These are phyloP conservation scores for Psilocybe mexicana DNA, from an alignment of 1,284 basidiomycete species.

Conservation along the genomic window DNA sequence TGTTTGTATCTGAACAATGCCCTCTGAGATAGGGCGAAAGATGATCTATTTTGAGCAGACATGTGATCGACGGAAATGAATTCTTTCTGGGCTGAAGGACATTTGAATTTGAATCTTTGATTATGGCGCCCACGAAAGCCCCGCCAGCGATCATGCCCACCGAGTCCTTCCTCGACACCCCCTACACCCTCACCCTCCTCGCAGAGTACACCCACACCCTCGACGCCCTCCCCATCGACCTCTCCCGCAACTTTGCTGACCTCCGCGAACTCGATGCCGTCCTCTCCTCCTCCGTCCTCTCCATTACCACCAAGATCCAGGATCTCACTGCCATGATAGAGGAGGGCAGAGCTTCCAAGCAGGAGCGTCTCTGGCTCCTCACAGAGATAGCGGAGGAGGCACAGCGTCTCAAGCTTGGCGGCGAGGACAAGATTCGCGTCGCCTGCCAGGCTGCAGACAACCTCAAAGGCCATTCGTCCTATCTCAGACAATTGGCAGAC, in stretches of 20 bases:
- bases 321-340: slow-evolving; percentile 78
- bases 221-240: slow-evolving; percentile 91
- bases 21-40: slow-evolving; percentile 15
- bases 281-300: slow-evolving; percentile 81
- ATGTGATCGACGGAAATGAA: slow-evolving; percentile 11
- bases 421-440: slow-evolving; percentile 98
- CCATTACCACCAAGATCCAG: slow-evolving; percentile 79
- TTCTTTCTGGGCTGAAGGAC: neutral
- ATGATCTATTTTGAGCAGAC: slow-evolving; percentile 13
- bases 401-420: slow-evolving; percentile 87
- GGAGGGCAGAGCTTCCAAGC: slow-evolving; percentile 64
- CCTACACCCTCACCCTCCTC: slow-evolving; percentile 68
- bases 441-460: slow-evolving; percentile 93
- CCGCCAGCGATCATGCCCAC: slow-evolving; percentile 20
- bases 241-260: slow-evolving; percentile 93
- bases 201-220: slow-evolving; percentile 89
- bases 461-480: slow-evolving; percentile 70
- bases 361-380: slow-evolving; percentile 84
- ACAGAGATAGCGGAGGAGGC: slow-evolving; percentile 95
- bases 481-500: slow-evolving; percentile 68
- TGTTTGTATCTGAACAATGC: slow-evolving; percentile 9
- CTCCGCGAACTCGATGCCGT: slow-evolving; percentile 98
- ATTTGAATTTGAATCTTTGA: neutral
- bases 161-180: slow-evolving; percentile 37
- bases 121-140: slow-evolving; percentile 8